Base-by-base conservation (phyloP, 1,139 yeast genomes). In the Candida anutae region DNA sequence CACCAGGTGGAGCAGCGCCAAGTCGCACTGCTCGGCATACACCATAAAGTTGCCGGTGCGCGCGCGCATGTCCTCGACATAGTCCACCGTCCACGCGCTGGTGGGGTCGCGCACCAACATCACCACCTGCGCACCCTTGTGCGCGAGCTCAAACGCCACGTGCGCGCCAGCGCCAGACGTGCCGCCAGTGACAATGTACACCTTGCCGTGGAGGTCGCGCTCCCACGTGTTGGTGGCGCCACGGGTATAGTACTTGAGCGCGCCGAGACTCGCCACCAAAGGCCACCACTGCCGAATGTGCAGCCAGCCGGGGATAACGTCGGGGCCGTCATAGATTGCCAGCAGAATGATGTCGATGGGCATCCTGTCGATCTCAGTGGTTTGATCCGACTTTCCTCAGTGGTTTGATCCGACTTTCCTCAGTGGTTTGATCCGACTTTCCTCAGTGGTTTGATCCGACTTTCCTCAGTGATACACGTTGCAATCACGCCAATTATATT, bases 171-270 rank as follows among this genome's bases (percentile, higher is more conserved):
- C 53, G 0, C 98, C 97, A 3, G 93, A 69, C 0, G 98, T 90
- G 1, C 94, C 98, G 5, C 98, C 95, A 0, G 73, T 65, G 8
- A 65, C 44, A 27, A 90, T 62, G 42, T 74, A 83, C 8, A 90
- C 97, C 42, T 80, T 76, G 2, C 98, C 96, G 48, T 90, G 95
- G 53, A 90, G 58, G 38, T 87, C 88, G 34, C 96, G 66, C 38
- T 84, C 94, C 94, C 95, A 87, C 0, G 87, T 81, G 53, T 87
- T 90, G 15, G 68, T 43, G 2, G 84, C 54, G 3, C 97, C 97
- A 22, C 78, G 69, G 44, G 80, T 77, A 56, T 81, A 84, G 48
- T 73, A 74, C 49, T 88, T 88, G 28, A 74, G 32, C 1, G 67
- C 65, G 0, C 60, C 70, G 8, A 55, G 22, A 2, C 49, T 42